Conservation (phyloP, 257 asterid species). For the Thymus mandschuricus region DNA sequence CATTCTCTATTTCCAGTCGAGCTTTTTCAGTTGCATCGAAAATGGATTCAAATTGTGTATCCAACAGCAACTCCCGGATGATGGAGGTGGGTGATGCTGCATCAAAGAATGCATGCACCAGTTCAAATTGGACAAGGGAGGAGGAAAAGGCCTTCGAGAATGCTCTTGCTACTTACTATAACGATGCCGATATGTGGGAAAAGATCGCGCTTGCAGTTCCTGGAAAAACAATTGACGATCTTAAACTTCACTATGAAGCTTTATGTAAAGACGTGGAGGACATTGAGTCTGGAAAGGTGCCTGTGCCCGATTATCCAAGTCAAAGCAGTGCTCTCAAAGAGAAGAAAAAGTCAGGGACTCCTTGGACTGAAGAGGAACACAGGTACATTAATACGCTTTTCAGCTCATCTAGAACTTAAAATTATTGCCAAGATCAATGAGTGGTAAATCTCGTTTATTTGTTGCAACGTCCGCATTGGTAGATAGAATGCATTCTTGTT, state of each 20-base stretch:
- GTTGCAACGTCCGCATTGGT: background rate
- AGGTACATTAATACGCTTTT: constrained; percentile 29
- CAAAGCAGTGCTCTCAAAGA: constrained; percentile 10
- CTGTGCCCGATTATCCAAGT: constrained; percentile 39
- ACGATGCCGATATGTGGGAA: constrained; percentile 33
- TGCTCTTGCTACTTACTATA: constrained; percentile 36
- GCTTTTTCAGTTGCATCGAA: constrained; percentile 35
- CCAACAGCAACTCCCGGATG: constrained; percentile 33
- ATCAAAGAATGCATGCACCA: constrained; percentile 29
- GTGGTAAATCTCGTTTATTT: background rate
- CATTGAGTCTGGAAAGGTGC: constrained; percentile 45
- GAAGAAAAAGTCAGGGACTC: constrained; percentile 37
- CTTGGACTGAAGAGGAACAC: constrained; percentile 60
- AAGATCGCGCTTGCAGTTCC: constrained; percentile 47
- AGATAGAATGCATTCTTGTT: background rate
- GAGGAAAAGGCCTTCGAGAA: constrained; percentile 52
- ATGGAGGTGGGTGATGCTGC: constrained; percentile 37
- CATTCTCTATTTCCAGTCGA: constrained; percentile 24
- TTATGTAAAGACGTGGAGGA: constrained; percentile 38
- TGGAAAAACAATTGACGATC: constrained; percentile 44
- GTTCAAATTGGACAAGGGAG: constrained; percentile 44
- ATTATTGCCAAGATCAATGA: background rate
- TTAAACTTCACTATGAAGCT: constrained; percentile 41
- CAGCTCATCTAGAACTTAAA: background rate
- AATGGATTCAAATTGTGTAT: constrained; percentile 40